A percentile compares a stretch with the other conserved stretches of the same genome.
Conservation (phyloP, 441 rosid species). For the Mallotus japonicus region DNA sequence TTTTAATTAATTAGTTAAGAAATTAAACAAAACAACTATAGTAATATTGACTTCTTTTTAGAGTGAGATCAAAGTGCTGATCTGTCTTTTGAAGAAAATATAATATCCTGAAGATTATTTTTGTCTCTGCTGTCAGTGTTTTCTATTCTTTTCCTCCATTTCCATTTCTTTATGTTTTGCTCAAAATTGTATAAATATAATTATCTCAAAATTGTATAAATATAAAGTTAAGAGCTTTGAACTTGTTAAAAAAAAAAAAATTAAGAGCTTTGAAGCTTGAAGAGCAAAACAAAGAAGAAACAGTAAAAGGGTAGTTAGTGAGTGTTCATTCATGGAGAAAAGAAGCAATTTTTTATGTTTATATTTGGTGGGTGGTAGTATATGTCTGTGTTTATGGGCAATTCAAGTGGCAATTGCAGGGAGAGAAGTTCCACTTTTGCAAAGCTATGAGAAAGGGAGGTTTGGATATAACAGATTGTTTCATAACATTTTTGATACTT, state of each 20-base stretch:
- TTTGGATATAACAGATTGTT: slow-evolving; percentile 49
- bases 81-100: too few species aligned
- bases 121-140: background rate
- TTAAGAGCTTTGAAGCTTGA: background rate
- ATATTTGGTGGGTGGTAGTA: background rate
- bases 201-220: background rate
- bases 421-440: slow-evolving; percentile 47
- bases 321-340: background rate
- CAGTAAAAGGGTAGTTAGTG: background rate
- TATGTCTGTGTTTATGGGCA: slow-evolving; percentile 31
- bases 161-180: background rate
- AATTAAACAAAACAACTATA: too few species aligned
- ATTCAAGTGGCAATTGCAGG: slow-evolving; percentile 41
- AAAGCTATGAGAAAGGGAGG: slow-evolving; percentile 27
- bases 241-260: too few species aligned
- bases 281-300: background rate
- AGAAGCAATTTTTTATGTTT: background rate
- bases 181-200: background rate
- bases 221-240: background rate
- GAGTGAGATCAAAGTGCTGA: too few species aligned
- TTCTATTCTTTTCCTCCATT: too few species aligned
- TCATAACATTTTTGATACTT: slow-evolving; percentile 58
- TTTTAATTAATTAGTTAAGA: too few species aligned
- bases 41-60: too few species aligned
- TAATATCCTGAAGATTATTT: background rate